Percentiles rank a stretch among this genome's conserved stretches.
These are phyloP conservation scores for Pleurostoma richardsiae DNA, from an alignment of 2,329 filamentous ascomycete genomes.

Conservation along the genomic window DNA sequence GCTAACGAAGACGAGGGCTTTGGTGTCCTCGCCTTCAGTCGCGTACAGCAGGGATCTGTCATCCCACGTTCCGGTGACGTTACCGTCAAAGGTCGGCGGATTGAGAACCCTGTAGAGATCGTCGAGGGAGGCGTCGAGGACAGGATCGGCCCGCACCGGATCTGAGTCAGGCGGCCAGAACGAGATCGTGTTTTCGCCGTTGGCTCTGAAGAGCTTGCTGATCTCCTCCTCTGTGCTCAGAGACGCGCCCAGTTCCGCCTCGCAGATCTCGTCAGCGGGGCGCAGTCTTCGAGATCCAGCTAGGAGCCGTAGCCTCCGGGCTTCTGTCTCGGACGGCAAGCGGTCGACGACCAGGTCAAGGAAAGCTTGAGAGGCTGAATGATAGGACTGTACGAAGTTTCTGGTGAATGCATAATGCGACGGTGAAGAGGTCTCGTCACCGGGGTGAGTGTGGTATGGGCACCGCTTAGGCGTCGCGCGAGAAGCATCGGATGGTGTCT, in stretches of 20 bases:
- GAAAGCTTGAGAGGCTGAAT: slow-evolving; percentile 45
- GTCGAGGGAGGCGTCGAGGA: slow-evolving; percentile 18
- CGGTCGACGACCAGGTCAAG: slow-evolving; percentile 55
- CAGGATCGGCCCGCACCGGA: slow-evolving; percentile 9
- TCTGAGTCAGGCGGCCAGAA: slow-evolving; percentile 28
- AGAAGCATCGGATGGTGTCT: slow-evolving; percentile 26
- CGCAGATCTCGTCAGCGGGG: slow-evolving; percentile 12
- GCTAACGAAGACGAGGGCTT: slow-evolving; percentile 33
- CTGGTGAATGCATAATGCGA: slow-evolving; percentile 42
- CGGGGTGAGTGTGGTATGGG: slow-evolving; percentile 41
- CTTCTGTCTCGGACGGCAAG: slow-evolving; percentile 18
- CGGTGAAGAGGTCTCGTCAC: slow-evolving; percentile 33
- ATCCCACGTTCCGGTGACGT: slow-evolving; percentile 36
- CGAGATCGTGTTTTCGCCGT: slow-evolving; percentile 10
- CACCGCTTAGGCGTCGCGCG: slow-evolving; percentile 16
- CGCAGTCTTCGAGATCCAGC: slow-evolving; percentile 34
- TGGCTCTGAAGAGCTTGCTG: slow-evolving; percentile 13
- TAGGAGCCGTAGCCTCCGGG: slow-evolving; percentile 42
- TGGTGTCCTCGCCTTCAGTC: slow-evolving; percentile 20
- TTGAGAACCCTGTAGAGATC: slow-evolving; percentile 32
- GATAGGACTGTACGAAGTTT: slow-evolving; percentile 52
- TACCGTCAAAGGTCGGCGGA: slow-evolving; percentile 25
- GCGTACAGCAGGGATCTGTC: slow-evolving; percentile 43
- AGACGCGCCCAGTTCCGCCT: slow-evolving; percentile 6
- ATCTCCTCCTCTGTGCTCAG: slow-evolving; percentile 11